These are phyloP conservation scores for Xylariaceae sp. DNA, from an alignment of 2,329 filamentous ascomycete species.

Conservation along the genomic window DNA sequence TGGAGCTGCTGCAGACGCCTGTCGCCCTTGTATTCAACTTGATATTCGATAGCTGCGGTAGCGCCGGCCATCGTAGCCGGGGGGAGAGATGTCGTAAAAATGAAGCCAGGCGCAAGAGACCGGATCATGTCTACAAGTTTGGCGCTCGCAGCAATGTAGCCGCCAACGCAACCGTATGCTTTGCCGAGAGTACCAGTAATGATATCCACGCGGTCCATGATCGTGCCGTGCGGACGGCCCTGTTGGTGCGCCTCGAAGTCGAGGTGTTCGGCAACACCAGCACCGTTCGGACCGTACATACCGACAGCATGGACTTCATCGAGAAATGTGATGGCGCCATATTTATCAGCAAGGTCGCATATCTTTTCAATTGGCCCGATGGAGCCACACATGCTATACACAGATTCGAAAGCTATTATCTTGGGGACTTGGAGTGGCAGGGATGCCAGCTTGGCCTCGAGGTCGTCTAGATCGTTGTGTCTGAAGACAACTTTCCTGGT, in stretches of 20 bases:
- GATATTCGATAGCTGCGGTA: conserved; percentile 87
- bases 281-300: conserved; percentile 96
- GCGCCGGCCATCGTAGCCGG: conserved; percentile 97
- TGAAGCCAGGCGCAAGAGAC: conserved; percentile 93
- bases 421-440: conserved; percentile 84
- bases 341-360: conserved; percentile 94
- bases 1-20: conserved; percentile 92
- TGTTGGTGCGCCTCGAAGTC: conserved; percentile 84
- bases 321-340: conserved; percentile 94
- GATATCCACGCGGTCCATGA: conserved; percentile 96
- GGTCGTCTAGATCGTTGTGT: conserved; percentile 91
- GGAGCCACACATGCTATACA: conserved; percentile 99
- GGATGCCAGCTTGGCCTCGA: conserved; percentile 88
- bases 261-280: conserved; percentile 94
- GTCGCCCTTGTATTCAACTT: conserved; percentile 80
- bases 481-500: conserved; percentile 98
- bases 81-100: conserved; percentile 96
- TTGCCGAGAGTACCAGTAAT: conserved; percentile 97
- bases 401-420: conserved; percentile 97
- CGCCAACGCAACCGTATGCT: conserved; percentile 95
- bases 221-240: conserved; percentile 72
- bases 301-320: conserved; percentile 99
- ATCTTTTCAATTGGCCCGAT: conserved; percentile 95
- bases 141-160: conserved; percentile 89
- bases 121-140: conserved; percentile 90